Evolutionary conservation across 495 filamentous ascomycete genomes (phyloP).

Genomic region (Xylaria sp.): DNA sequence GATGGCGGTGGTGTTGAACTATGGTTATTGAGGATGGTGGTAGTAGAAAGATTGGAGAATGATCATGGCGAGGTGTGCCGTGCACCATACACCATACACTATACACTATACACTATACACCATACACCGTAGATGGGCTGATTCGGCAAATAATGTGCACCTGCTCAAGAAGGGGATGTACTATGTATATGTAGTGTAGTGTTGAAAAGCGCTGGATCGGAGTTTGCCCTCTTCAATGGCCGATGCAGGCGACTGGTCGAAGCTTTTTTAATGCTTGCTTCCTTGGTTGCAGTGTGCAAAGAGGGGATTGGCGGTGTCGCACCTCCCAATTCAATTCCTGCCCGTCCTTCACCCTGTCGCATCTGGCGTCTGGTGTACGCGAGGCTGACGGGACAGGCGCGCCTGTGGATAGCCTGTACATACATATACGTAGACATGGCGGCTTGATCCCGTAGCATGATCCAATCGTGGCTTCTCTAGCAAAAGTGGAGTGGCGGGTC

Average conservation of each 20-base stretch:
- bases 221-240: conserved; percentile 1
- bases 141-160: conserved; percentile 1
- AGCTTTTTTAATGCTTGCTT: conserved; percentile 15
- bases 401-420: conserved; percentile 1
- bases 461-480: conserved; percentile 2
- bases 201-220: neutral
- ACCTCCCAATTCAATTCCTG: conserved; percentile 1
- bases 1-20: neutral
- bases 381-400: conserved; percentile 25
- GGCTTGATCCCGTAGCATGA: neutral
- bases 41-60: neutral
- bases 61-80: conserved; percentile 18
- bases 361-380: conserved; percentile 13
- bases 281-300: neutral
- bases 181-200: too few species aligned
- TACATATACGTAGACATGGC: neutral
- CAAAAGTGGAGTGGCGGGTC: neutral
- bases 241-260: neutral
- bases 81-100: neutral
- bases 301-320: conserved; percentile 11
- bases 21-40: neutral
- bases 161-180: too few species aligned
- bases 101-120: neutral
- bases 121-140: neutral
- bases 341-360: conserved; percentile 15